These are phyloP conservation scores for Xylaria multiplex DNA, from an alignment of 2,329 filamentous ascomycete species.

Conservation along the genomic window DNA sequence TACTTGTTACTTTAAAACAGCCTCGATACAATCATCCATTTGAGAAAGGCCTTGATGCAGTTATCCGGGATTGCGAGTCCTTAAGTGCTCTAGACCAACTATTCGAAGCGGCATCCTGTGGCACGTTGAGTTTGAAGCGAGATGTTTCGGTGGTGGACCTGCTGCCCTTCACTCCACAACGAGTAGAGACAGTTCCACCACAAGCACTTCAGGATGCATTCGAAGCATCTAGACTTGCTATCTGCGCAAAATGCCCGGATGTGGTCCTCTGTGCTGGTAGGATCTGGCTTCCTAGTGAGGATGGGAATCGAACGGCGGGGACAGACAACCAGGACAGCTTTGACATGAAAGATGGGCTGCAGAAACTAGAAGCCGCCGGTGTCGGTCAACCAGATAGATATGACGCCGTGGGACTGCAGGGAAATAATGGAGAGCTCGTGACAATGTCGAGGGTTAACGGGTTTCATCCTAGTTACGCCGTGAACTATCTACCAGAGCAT, in stretches of 20 bases:
- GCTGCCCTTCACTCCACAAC: slow-evolving; percentile 18
- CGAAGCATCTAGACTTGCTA: slow-evolving; percentile 12
- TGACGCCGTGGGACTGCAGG: slow-evolving; percentile 4
- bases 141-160: slow-evolving; percentile 17
- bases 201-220: slow-evolving; percentile 9
- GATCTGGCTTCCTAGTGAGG: slow-evolving; percentile 5
- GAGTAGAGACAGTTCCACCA: background rate
- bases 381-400: slow-evolving; percentile 17
- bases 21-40: slow-evolving; percentile 21
- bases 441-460: slow-evolving; percentile 15
- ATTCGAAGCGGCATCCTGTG: slow-evolving; percentile 16
- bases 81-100: slow-evolving; percentile 6
- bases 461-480: slow-evolving; percentile 22
- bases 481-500: slow-evolving; percentile 18
- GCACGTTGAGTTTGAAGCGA: background rate
- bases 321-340: background rate
- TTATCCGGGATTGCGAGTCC: slow-evolving; percentile 17
- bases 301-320: background rate
- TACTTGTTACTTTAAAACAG: slow-evolving; percentile 14
- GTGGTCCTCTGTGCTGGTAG: slow-evolving; percentile 22
- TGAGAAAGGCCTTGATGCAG: slow-evolving; percentile 3
- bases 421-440: background rate
- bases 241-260: slow-evolving; percentile 10
- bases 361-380: slow-evolving; percentile 7
- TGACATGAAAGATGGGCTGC: slow-evolving; percentile 8